Base-by-base conservation (phyloP, 148 eudicot species). In the Agrostemma githago region DNA sequence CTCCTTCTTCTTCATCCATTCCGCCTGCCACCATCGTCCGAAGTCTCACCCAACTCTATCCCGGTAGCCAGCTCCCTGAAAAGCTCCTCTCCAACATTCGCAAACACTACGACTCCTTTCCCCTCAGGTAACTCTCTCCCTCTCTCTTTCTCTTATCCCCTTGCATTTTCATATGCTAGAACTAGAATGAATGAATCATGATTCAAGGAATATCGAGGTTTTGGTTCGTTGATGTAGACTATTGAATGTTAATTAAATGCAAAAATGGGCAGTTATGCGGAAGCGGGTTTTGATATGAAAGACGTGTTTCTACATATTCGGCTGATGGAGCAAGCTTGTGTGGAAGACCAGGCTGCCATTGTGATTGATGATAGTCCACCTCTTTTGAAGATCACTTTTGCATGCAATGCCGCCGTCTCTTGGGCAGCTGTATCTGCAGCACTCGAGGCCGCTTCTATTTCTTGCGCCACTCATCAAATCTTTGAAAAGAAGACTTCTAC, bases 61-160 rank as follows among this genome's bases (percentile, higher is more conserved):
- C 98, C 3, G 98, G 98, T 42, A 94, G 98, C 62, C 98, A 94
- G 79, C 85, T 94, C 3, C 98, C 98, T 0, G 98, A 94, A 71
- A 94, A 88, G 73, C 86, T 94, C 42, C 93, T 94, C 21, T 87
- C 93, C 41, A 88, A 90, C 67, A 86, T 94, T 21, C 91, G 98
- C 61, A 89, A 85, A 77, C 98, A 94, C 68, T 94, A 89, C 75
- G 92, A 94, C 82, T 92, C 98, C 41, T 80, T 94, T 67, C 98
- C 98, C 3, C 84, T 88, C 59, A 91, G 98, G 98, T 93, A 26
- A n/a, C n/a, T n/a, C n/a, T n/a, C n/a, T n/a, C n/a, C n/a, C n/a
- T 44, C 34, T 17, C 20, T 7, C 6, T 3, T 19, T 38, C 3
- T 11, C 0, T 2, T 3, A 8, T 57, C 4, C 9, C 20, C 9